Base-by-base conservation (phyloP, 352 stramenopile genomes). In the Pythium aristosporum region DNA sequence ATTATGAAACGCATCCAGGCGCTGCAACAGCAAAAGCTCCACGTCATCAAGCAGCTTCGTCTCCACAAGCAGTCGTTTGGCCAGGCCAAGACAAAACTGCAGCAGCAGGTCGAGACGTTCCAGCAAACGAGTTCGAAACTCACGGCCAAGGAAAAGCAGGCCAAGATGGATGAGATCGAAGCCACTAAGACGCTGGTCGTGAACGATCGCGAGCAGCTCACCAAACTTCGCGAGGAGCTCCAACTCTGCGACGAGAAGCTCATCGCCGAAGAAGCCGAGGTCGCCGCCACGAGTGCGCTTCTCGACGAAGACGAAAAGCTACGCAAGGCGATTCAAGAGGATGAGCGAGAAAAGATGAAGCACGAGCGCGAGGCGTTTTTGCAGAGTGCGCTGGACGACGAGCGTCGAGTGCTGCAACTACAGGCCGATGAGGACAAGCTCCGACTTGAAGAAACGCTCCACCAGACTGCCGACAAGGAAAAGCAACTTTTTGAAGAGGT, bases 1-100 rank as follows among this genome's bases (percentile, higher is more conserved):
- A 87, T 93, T 41, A 85, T 98, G 72, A 96, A 95, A 73, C 87
- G 80, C 34, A 87, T 97, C 58, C 95, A 96, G 58, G 66, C 62
- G 41, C 72, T 97, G 18, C 87, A 97, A 51, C 79, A 89, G 60
- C 75, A 86, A 43, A 96, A 96, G 60, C 66, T 86, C n/a, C 61
- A 76, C 32, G 56, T 97, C 15, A 72, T 72, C 4, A 95, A 94
- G 61, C 74, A 87, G 32, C 74, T 97, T 56, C 83, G 87, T 7
- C 61, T 79, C 7, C 67, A 68, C 39, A 97, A 96, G 57, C 79
- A 89, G 28, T 83, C 83, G 49, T 96, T 95, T 56, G 72, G 69
- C 4, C 47, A 74, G 8, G 78, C 91, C 61, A 96, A 96, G 66
- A 69, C 47, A 47, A 78, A 82, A 56, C 68, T 97, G 1, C 84